phyloP scores from a whole-genome alignment of 306 rosid species.

The Cicer arietinum region DNA sequence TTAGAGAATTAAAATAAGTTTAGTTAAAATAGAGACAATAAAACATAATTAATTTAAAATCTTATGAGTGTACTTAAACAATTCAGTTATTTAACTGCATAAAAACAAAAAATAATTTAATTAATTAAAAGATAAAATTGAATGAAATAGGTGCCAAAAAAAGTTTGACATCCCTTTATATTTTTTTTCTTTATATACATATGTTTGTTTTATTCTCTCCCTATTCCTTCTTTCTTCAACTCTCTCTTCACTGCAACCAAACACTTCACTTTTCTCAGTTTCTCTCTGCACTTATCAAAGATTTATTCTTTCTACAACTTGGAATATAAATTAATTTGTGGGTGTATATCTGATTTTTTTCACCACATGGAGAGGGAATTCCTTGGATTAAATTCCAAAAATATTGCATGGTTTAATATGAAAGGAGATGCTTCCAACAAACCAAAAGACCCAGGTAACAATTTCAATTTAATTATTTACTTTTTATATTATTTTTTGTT shows the following conservation, averaged over 20 bases:
- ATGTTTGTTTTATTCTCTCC: too few species aligned
- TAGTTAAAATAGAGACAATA: too few species aligned
- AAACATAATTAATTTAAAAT: too few species aligned
- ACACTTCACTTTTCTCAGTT: neutral
- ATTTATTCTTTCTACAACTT: neutral
- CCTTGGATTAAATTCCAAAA: slow-evolving; percentile 63
- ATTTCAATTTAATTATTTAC: neutral
- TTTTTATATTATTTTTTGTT: neutral
- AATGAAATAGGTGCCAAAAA: too few species aligned
- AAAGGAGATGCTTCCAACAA: slow-evolving; percentile 53
- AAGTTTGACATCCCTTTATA: too few species aligned
- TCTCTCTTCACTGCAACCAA: slow-evolving; percentile 9
- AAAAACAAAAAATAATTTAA: too few species aligned
- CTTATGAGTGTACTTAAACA: too few species aligned
- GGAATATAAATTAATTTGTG: neutral
- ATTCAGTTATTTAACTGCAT: too few species aligned
- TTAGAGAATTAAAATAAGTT: too few species aligned
- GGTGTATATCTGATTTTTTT: slow-evolving; percentile 43
- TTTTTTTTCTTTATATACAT: too few species aligned
- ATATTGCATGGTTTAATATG: slow-evolving; percentile 33
- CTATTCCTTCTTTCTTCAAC: neutral
- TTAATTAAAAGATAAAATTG: too few species aligned
- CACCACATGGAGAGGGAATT: slow-evolving; percentile 73
- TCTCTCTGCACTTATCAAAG: neutral
- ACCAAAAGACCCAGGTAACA: slow-evolving; percentile 62